Evolutionary conservation across 2,329 filamentous ascomycete genomes (phyloP).

Genomic region (Dactylellina drechsleri): DNA sequence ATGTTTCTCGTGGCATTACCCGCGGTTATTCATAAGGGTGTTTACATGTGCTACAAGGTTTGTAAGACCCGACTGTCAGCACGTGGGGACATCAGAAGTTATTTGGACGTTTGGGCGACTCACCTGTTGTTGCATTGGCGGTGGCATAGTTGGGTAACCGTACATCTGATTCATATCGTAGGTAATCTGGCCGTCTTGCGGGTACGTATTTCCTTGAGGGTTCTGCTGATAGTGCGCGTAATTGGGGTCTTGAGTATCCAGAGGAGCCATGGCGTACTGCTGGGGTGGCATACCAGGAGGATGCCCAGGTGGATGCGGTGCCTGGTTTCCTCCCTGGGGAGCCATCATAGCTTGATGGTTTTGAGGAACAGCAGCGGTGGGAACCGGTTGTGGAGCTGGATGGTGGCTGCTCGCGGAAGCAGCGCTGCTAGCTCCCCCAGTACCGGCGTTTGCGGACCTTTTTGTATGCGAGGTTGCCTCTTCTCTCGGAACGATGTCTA

Average conservation of each 20-base stretch:
- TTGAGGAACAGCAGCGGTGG: constrained; percentile 66
- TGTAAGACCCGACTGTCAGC: constrained; percentile 52
- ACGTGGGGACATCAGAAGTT: constrained; percentile 22
- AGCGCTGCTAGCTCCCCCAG: constrained; percentile 66
- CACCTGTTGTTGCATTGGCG: constrained; percentile 70
- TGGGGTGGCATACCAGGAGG: constrained; percentile 84
- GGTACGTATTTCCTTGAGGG: constrained; percentile 58
- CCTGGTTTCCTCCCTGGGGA: constrained; percentile 71
- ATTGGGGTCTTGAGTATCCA: constrained; percentile 77
- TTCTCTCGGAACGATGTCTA: constrained; percentile 96
- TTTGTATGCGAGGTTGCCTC: constrained; percentile 85
- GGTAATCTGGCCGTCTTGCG: constrained; percentile 73
- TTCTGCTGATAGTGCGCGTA: constrained; percentile 80
- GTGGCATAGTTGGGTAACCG: constrained; percentile 79
- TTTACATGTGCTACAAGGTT: constrained; percentile 55
- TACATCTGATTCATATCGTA: constrained; percentile 86
- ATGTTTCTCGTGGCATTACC: constrained; percentile 36
- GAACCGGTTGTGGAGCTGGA: constrained; percentile 65
- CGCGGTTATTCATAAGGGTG: constrained; percentile 25
- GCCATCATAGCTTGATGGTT: constrained; percentile 71
- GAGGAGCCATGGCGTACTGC: constrained; percentile 81
- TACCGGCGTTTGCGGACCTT: constrained; percentile 68
- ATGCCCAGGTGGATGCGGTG: constrained; percentile 71
- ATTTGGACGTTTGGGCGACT: constrained; percentile 60
- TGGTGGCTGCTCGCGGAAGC: constrained; percentile 63